Conservation (phyloP, 2,329 filamentous ascomycete genomes). For the Orbilia ellipsospora region DNA sequence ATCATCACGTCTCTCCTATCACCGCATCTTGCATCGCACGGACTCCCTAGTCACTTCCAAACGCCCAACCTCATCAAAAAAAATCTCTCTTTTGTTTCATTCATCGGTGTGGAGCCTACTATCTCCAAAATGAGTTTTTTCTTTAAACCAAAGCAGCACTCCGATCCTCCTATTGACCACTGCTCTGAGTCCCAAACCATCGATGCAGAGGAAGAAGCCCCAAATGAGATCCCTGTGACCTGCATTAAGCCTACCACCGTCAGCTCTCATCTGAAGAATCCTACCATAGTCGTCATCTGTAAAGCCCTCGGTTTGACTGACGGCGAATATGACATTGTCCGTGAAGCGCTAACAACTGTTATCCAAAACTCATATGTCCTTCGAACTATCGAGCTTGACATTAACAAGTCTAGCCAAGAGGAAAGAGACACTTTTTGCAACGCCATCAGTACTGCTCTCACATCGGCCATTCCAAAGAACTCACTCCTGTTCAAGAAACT, state of each 20-base stretch:
- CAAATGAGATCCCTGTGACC: slow-evolving; percentile 8
- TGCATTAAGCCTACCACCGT: slow-evolving; percentile 16
- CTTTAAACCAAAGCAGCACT: too few relatives aligned
- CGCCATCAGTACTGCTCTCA: slow-evolving; percentile 14
- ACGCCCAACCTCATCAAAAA: not conserved
- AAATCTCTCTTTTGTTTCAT: not conserved
- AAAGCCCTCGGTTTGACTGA: slow-evolving; percentile 27
- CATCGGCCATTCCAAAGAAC: not conserved
- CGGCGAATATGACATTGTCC: slow-evolving; percentile 22
- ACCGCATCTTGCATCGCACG: not conserved
- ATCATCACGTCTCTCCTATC: not conserved
- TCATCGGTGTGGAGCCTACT: too few relatives aligned
- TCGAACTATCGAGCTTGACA: slow-evolving; percentile 26
- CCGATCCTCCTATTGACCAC: too few relatives aligned
- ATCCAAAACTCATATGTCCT: slow-evolving; percentile 12
- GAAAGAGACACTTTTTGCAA: slow-evolving; percentile 22
- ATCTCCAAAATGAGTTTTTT: too few relatives aligned
- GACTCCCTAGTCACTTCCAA: not conserved
- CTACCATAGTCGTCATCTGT: slow-evolving; percentile 22
- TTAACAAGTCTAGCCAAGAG: slow-evolving; percentile 23
- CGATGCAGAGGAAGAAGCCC: too few relatives aligned
- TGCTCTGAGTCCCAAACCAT: too few relatives aligned
- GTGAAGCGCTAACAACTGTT: slow-evolving; percentile 8
- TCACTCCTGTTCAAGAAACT: slow-evolving; percentile 10
- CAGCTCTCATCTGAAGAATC: slow-evolving; percentile 10